Base-by-base conservation (phyloP, 148 eudicot genomes). In the Fagopyrum tataricum region DNA sequence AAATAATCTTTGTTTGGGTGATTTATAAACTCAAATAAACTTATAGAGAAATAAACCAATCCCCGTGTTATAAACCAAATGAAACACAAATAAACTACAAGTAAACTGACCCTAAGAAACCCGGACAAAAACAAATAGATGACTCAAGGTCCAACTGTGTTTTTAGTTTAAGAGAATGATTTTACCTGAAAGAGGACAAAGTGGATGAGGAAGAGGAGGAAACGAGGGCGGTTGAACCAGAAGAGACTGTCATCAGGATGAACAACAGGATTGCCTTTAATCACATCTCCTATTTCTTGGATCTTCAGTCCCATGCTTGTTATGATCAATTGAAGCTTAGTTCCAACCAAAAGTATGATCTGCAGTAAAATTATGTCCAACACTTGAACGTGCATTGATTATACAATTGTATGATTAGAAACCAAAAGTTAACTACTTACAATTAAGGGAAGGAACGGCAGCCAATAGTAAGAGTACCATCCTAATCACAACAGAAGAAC, bases 321-420 rank as follows among this genome's bases (percentile, higher is more conserved):
- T 47, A 86, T 86, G 18, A 84, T 79, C 61, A 86, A 80, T 21
- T 86, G 89, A 46, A 86, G 74, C 72, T 84, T 86, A 53, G 89
- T 78, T 24, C 89, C 89, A 2, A 86, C 87, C 48, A 83, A 39
- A 31, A 86, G 75, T 43, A 83, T 80, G 10, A 88, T 82, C 91
- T 88, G 84, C 40, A 23, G 66, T 15, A 39, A 31, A 6, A 15
- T 13, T 14, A 10, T 59, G 39, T 59, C 62, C 66, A 59, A 10
- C 20, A 59, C 66, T 59, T 59, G 6, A 7, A 7, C 12, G 61
- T 55, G 26, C 61, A 20, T 55, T 20, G 10, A 23, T 58, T 58
- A 13, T 14, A 64, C 20, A 39, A 24, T 31, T 39, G 26, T 64
- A 64, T 37, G 43, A 61, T 4, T 61, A 61, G n/a, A 61, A 24